These are phyloP conservation scores for Fraxinus paxiana DNA, from an alignment of 305 asterid genomes.

Conservation along the genomic window DNA sequence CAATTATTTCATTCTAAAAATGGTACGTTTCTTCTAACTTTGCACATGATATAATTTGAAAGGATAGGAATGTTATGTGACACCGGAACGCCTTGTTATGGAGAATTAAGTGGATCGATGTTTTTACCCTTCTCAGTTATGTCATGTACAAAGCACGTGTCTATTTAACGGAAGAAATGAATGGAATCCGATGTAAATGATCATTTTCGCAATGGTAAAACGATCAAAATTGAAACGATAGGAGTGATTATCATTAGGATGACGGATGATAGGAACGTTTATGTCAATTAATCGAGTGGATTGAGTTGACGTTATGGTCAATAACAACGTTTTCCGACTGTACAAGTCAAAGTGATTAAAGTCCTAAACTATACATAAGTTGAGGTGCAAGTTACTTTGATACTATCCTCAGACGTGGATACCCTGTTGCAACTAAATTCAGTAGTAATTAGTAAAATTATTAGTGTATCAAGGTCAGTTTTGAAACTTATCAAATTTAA, in stretches of 20 bases:
- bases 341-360: neutral
- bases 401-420: conserved; percentile 2
- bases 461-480: neutral
- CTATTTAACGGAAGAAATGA: neutral
- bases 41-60: neutral
- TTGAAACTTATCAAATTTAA: neutral
- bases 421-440: conserved; percentile 35
- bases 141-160: neutral
- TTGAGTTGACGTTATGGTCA: neutral
- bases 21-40: neutral
- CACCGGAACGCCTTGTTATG: neutral
- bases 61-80: neutral
- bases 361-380: neutral
- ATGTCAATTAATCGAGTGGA: neutral
- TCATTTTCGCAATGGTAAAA: neutral
- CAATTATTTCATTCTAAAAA: neutral
- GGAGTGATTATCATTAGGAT: neutral
- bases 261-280: neutral
- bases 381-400: neutral
- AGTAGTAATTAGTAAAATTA: conserved; percentile 12
- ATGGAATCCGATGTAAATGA: neutral
- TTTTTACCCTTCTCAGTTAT: neutral
- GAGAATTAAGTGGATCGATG: neutral
- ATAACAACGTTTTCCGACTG: neutral
- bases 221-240: neutral